These are phyloP conservation scores for Paramarasmius palmivorus DNA, from an alignment of 1,284 basidiomycete genomes.

Conservation along the genomic window DNA sequence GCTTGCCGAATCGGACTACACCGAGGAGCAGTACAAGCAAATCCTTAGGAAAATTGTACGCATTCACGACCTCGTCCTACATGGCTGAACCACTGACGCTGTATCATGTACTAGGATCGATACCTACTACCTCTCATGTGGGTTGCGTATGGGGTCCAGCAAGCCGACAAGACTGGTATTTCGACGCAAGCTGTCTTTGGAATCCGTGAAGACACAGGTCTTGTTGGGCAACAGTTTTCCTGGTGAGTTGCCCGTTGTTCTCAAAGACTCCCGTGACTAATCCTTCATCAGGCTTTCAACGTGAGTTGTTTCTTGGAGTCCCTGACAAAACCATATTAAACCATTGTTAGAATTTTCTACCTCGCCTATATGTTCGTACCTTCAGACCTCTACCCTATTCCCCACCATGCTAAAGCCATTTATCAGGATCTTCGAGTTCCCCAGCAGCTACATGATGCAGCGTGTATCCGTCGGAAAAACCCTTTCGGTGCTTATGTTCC, in stretches of 20 bases:
- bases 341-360: slow-evolving; percentile 14
- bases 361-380: slow-evolving; percentile 14
- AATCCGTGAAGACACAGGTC: slow-evolving; percentile 13
- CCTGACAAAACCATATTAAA: not conserved
- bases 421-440: slow-evolving; percentile 15
- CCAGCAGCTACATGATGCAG: slow-evolving; percentile 17
- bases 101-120: slow-evolving; percentile 7
- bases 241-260: slow-evolving; percentile 6
- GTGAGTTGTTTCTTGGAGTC: slow-evolving; percentile 7
- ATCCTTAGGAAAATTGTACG: slow-evolving; percentile 13
- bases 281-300: slow-evolving; percentile 11
- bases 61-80: not conserved
- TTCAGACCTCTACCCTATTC: not conserved
- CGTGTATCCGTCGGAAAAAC: slow-evolving; percentile 19
- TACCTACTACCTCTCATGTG: slow-evolving; percentile 15
- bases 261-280: not conserved
- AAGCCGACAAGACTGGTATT: slow-evolving; percentile 18
- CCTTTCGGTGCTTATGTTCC: slow-evolving; percentile 14
- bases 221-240: slow-evolving; percentile 18
- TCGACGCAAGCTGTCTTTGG: slow-evolving; percentile 18
- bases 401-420: not conserved
- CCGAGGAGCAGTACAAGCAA: slow-evolving; percentile 12
- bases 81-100: not conserved
- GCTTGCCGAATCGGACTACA: slow-evolving; percentile 12
- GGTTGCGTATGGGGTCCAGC: slow-evolving; percentile 18